Conservation (phyloP, 352 stramenopile genomes). For the Globisporangium cystogenes region DNA sequence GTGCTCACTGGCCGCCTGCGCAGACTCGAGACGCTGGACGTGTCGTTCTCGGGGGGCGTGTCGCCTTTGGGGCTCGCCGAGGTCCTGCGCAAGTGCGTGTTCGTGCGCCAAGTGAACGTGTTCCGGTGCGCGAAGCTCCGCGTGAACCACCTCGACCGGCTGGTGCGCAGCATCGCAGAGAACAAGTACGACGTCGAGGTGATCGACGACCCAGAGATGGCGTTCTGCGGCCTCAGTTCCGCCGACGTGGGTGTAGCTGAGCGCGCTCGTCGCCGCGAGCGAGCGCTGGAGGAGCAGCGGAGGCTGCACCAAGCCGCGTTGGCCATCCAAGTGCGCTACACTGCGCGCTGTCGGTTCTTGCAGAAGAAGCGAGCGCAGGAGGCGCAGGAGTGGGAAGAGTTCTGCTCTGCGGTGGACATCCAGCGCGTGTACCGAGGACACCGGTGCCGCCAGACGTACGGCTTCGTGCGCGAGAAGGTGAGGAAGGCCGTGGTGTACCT, state of each 20-base stretch:
- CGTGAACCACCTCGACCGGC: conserved; percentile 17
- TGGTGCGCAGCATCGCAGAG: conserved; percentile 8
- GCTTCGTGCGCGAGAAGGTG: conserved; percentile 25
- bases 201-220: conserved; percentile 32
- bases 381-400: conserved; percentile 31
- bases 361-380: conserved; percentile 18
- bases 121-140: conserved; percentile 30
- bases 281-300: conserved; percentile 9
- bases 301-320: conserved; percentile 23
- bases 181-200: conserved; percentile 46
- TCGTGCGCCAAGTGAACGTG: conserved; percentile 47
- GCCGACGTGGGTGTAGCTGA: conserved; percentile 25
- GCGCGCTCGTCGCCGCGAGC: conserved; percentile 33
- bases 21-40: conserved; percentile 36
- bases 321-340: conserved; percentile 41
- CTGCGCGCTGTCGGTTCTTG: conserved; percentile 19
- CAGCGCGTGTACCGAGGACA: conserved; percentile 49
- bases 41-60: conserved; percentile 28
- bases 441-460: conserved; percentile 31
- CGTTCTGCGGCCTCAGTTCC: conserved; percentile 41
- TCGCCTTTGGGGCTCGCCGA: conserved; percentile 16
- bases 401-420: conserved; percentile 55
- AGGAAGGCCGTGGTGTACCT: conserved; percentile 39
- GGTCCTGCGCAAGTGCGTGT: conserved; percentile 31
- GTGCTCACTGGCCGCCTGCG: conserved; percentile 20